Conservation (phyloP, 345 rosid genomes). For the Trapa bicornis region DNA sequence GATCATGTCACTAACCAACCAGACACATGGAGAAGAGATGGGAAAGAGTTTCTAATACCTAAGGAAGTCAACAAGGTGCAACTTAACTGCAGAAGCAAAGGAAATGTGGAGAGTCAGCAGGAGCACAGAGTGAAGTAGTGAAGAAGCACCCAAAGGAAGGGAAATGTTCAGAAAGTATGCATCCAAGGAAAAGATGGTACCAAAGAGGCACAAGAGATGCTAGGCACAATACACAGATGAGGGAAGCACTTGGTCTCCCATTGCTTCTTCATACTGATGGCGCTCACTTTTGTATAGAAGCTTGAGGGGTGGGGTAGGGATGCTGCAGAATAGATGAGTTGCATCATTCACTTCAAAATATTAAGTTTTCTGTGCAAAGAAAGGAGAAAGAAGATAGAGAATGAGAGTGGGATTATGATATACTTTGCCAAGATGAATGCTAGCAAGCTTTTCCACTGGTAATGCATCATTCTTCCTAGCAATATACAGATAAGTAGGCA, state of each 20-base stretch:
- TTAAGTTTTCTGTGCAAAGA: not conserved
- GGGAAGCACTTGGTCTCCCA: conserved; percentile 42
- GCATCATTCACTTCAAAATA: not conserved
- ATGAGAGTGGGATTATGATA: not conserved
- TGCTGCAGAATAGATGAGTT: conserved; percentile 32
- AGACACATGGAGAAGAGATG: too few species aligned
- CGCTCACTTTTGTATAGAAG: conserved; percentile 81
- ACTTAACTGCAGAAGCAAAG: conserved; percentile 48
- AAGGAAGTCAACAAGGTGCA: conserved; percentile 61
- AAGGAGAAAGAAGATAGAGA: not conserved
- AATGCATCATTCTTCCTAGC: conserved; percentile 37
- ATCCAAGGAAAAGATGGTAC: conserved; percentile 17
- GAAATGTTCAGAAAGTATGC: not conserved
- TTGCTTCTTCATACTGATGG: conserved; percentile 41
- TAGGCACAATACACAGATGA: conserved; percentile 82
- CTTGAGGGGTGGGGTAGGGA: conserved; percentile 58
- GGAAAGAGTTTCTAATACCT: conserved; percentile 20
- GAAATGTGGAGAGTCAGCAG: not conserved
- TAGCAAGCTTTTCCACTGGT: conserved; percentile 37
- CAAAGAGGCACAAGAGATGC: conserved; percentile 81
- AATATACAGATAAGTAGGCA: conserved; percentile 4
- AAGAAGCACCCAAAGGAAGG: too few species aligned
- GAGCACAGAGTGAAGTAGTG: too few species aligned
- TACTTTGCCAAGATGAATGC: conserved; percentile 68
- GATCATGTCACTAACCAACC: too few species aligned